Evolutionary conservation across 1,284 basidiomycete genomes (phyloP).

Genomic region (Polyporus tsugae): DNA sequence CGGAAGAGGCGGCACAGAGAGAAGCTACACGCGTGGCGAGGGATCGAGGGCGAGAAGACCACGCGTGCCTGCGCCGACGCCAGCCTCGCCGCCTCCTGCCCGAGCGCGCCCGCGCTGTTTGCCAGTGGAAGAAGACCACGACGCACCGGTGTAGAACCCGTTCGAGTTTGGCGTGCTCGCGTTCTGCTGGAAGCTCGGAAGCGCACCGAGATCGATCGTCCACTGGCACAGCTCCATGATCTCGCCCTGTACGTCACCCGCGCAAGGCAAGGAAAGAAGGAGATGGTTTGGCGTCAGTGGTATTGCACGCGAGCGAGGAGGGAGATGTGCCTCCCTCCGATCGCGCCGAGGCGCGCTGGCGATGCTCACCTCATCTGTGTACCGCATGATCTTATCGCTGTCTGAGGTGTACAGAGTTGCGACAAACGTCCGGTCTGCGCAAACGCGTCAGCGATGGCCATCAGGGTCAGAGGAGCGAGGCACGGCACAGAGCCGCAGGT

Average conservation of each 20-base stretch:
- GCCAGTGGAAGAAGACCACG: neutral
- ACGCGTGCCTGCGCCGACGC: neutral
- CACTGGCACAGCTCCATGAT: slow-evolving; percentile 82
- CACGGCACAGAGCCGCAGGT: slow-evolving; percentile 13
- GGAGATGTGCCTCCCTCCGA: slow-evolving; percentile 27
- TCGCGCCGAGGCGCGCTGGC: slow-evolving; percentile 32
- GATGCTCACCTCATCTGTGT: slow-evolving; percentile 72
- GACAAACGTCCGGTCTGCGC: slow-evolving; percentile 71
- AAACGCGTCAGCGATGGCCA: slow-evolving; percentile 3
- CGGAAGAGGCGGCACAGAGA: neutral
- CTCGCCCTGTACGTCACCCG: slow-evolving; percentile 55
- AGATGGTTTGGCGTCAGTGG: slow-evolving; percentile 15
- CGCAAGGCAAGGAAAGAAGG: slow-evolving; percentile 29
- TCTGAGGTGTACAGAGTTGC: slow-evolving; percentile 82
- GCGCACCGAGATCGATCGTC: slow-evolving; percentile 80
- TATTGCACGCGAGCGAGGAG: neutral
- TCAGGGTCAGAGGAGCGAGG: neutral
- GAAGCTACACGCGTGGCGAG: neutral
- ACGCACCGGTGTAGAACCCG: slow-evolving; percentile 81
- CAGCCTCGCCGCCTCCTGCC: neutral
- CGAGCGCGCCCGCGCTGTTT: slow-evolving; percentile 4
- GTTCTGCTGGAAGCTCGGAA: slow-evolving; percentile 80
- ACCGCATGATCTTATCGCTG: slow-evolving; percentile 75
- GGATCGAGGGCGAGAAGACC: neutral
- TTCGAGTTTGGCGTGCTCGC: slow-evolving; percentile 57